phyloP scores from a whole-genome alignment of 2,329 filamentous ascomycete species.

The Aspergillus pseudoglaucus region DNA sequence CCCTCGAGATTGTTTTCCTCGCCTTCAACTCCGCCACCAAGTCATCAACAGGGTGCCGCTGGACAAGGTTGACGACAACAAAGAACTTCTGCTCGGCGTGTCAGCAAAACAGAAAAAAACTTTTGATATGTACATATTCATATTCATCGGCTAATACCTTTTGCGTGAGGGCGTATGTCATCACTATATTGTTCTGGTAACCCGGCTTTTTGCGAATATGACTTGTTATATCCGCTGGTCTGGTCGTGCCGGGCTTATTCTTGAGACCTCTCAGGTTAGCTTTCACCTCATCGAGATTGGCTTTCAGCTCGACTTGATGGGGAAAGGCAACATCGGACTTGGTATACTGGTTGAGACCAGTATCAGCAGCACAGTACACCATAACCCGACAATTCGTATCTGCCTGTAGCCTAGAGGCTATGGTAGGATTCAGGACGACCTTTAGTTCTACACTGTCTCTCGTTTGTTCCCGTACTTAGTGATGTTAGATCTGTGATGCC shows the following conservation, averaged over 20 bases:
- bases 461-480: slow-evolving; percentile 52
- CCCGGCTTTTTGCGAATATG: slow-evolving; percentile 60
- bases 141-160: slow-evolving; percentile 54
- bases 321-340: slow-evolving; percentile 75
- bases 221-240: slow-evolving; percentile 83
- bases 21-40: slow-evolving; percentile 62
- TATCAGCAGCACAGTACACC: slow-evolving; percentile 72
- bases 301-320: slow-evolving; percentile 83
- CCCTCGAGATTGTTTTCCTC: slow-evolving; percentile 68
- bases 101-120: slow-evolving; percentile 1
- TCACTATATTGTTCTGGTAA: slow-evolving; percentile 70
- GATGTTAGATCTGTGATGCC: slow-evolving; percentile 20
- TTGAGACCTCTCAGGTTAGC: slow-evolving; percentile 92
- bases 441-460: slow-evolving; percentile 54
- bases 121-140: too few species aligned
- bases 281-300: slow-evolving; percentile 82
- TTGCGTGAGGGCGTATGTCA: slow-evolving; percentile 86
- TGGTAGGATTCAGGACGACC: slow-evolving; percentile 50
- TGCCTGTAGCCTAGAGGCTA: slow-evolving; percentile 50
- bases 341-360: slow-evolving; percentile 50
- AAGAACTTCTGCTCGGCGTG: slow-evolving; percentile 57
- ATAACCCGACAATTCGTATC: slow-evolving; percentile 66
- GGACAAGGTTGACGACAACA: slow-evolving; percentile 68
- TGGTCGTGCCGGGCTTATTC: slow-evolving; percentile 90
- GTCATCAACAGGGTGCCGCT: slow-evolving; percentile 62